Base-by-base conservation (phyloP, 2,329 filamentous ascomycete species). In the Setomelanomma holmii region DNA sequence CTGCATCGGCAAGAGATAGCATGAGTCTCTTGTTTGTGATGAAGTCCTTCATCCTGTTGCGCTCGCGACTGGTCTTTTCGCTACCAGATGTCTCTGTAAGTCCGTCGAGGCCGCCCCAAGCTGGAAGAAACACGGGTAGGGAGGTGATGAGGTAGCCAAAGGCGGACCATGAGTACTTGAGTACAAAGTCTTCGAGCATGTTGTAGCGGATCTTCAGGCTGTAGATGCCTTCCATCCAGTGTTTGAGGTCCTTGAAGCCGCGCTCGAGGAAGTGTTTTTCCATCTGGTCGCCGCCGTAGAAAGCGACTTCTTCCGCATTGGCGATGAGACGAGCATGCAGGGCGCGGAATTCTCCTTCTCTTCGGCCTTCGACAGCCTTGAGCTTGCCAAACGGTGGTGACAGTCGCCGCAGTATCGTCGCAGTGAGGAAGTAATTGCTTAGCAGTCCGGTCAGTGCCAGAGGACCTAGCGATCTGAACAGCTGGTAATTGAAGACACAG, bases 21-120 rank as follows among this genome's bases (percentile, higher is more conserved):
- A 99, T 98, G 34, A 99, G 87, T 4, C 95, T 87, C 76, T 99
- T 98, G 79, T 99, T 99, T 11, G 95, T 99, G 76, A 99, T 97
- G 76, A 99, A 99, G 27, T 96, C 91, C 78, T 96, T 95, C 91
- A 98, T 99, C 35, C 96, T 90, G 50, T 88, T 87, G 40, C 90
- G 86, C 74, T 96, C 91, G 22, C 89, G 84, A 22, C 84, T 83
- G 22, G 81, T 80, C 56, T 79, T 83, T 50, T 76, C 72, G 10
- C 48, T 58, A 3, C 61, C 61, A 21, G 82, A 76, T 64, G 90
- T 80, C 75, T 96, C 90, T 47, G 87, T 78, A 14, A 83, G 82
- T 34, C 89, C 90, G 40, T 89, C 91, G 27, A 93, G 76, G 23
- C 95, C 93, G 49, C 92, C 93, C 91, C 95, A 96, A 1, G 91